Base-by-base conservation (phyloP, 106 monocot genomes). In the Apostasia shenzhenica region DNA sequence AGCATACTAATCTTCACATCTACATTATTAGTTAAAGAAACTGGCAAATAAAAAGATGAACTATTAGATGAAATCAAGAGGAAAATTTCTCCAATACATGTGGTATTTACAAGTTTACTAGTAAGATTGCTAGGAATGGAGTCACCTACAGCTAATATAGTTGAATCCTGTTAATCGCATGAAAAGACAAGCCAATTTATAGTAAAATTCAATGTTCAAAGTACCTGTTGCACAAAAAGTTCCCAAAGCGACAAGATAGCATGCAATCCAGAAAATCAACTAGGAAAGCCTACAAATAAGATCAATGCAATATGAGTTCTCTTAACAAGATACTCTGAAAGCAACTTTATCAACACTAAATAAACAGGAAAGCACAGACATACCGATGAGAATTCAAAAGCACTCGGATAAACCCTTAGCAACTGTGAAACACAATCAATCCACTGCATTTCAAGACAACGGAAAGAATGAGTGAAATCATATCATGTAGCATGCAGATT, bases 181-280 rank as follows among this genome's bases (percentile, higher is more conserved):
- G 26, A 45, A 42, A 45, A 43, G 62, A 44, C 10, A 62, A 43
- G 62, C 62, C 44, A 45, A 62, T 45, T 11, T 1, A 7, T 69
- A 46, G 4, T 43, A 57, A 26, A 59, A 11, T 10, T 51, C 8
- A 41, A 10, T 69, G 9, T 2, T 51, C 12, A 71, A 43, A 71
- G n/a, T 88, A 99, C 97, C 97, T 92, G 83, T 93, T 99, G 81
- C 92, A 99, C 63, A 99, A 70, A 73, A 99, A 99, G 73, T 99
- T 99, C 13, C 97, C 97, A 74, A 93, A 99, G 63, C 97, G 97
- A 73, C 85, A 99, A 48, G 97, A 99, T 54, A 99, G 73, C 78
- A 99, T 70, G 63, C 85, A 92, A 68, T 99, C 97, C 72, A 99
- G 75, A 76, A 99, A 93, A 67, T 92, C 88, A 80, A 99, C 97